phyloP scores from a whole-genome alignment of 768 basidiomycete species.

The Amanita phalloides region DNA sequence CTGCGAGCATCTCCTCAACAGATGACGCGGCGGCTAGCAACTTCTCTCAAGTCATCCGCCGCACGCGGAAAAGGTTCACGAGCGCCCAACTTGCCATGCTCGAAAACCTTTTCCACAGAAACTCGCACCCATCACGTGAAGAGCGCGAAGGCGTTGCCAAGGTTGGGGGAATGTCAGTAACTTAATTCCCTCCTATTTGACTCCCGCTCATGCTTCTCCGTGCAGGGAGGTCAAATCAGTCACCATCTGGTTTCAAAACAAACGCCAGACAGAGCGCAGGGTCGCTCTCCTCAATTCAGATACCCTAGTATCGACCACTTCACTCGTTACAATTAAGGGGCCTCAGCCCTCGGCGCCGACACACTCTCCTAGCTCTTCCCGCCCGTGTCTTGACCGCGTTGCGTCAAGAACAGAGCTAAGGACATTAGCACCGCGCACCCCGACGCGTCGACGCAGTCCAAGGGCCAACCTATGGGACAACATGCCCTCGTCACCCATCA shows the following conservation, averaged over 20 bases:
- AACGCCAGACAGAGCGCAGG: slow-evolving; percentile 59
- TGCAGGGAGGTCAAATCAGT: slow-evolving; percentile 56
- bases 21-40: slow-evolving; percentile 27
- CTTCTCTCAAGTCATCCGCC: slow-evolving; percentile 23
- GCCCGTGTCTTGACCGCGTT: slow-evolving; percentile 47
- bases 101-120: slow-evolving; percentile 62
- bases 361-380: slow-evolving; percentile 17
- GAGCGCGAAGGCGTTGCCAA: slow-evolving; percentile 56
- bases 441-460: slow-evolving; percentile 24
- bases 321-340: slow-evolving; percentile 14
- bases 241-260: slow-evolving; percentile 83
- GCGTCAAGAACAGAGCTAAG: slow-evolving; percentile 44
- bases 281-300: slow-evolving; percentile 32
- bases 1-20: slow-evolving; percentile 41
- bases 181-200: background rate
- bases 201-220: slow-evolving; percentile 6
- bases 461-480: slow-evolving; percentile 35
- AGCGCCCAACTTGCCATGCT: slow-evolving; percentile 60
- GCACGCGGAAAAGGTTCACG: slow-evolving; percentile 64
- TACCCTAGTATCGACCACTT: slow-evolving; percentile 13
- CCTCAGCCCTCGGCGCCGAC: slow-evolving; percentile 15
- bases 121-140: slow-evolving; percentile 66
- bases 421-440: slow-evolving; percentile 28
- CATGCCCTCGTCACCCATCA: slow-evolving; percentile 57
- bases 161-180: slow-evolving; percentile 52